phyloP scores from a whole-genome alignment of 305 asterid species.

The Fraxinus nigra region DNA sequence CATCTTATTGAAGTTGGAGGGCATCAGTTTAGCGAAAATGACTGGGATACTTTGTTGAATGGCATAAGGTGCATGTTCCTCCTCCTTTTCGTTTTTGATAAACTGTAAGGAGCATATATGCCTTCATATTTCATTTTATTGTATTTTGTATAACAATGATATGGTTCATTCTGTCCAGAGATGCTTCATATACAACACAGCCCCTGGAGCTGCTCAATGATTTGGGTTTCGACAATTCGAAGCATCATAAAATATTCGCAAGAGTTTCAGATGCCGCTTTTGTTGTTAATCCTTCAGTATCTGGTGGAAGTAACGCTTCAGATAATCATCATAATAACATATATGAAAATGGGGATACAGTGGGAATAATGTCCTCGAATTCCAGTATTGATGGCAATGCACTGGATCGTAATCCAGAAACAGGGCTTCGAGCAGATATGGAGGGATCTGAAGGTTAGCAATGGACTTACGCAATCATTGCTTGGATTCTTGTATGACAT shows the following conservation, averaged over 20 bases:
- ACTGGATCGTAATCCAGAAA: slow-evolving; percentile 50
- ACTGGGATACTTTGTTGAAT: slow-evolving; percentile 93
- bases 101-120: background rate
- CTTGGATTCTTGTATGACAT: slow-evolving; percentile 14
- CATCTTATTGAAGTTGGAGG: slow-evolving; percentile 99
- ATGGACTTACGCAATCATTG: slow-evolving; percentile 21
- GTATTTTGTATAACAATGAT: slow-evolving; percentile 23
- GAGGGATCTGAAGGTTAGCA: slow-evolving; percentile 82
- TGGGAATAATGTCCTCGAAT: slow-evolving; percentile 26
- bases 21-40: slow-evolving; percentile 87
- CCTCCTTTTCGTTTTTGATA: slow-evolving; percentile 8
- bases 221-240: slow-evolving; percentile 70
- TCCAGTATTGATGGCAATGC: slow-evolving; percentile 42
- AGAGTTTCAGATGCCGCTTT: slow-evolving; percentile 54
- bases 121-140: background rate
- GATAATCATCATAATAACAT: slow-evolving; percentile 35
- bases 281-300: slow-evolving; percentile 29
- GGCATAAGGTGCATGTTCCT: slow-evolving; percentile 68
- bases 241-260: slow-evolving; percentile 41
- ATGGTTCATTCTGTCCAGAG: slow-evolving; percentile 54
- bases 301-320: slow-evolving; percentile 34
- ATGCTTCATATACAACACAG: slow-evolving; percentile 94
- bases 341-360: slow-evolving; percentile 54
- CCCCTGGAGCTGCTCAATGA: slow-evolving; percentile 98
- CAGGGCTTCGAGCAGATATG: slow-evolving; percentile 41